Conservation (phyloP, 2,329 filamentous ascomycete species). For the Ophiostoma angusticollis region DNA sequence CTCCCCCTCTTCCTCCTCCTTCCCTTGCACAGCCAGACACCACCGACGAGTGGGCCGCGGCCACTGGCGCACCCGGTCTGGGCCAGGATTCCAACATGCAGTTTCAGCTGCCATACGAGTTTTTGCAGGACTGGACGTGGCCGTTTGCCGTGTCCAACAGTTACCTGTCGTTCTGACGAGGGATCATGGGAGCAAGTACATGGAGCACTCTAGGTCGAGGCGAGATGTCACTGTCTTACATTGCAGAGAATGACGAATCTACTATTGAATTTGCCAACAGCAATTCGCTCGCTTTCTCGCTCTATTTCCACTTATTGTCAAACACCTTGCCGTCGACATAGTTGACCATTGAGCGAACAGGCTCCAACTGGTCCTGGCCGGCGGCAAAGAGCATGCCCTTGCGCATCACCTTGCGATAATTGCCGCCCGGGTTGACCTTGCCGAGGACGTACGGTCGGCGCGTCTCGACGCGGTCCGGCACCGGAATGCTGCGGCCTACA, state of each 20-base stretch:
- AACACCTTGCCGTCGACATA: slow-evolving; percentile 34
- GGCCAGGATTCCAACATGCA: slow-evolving; percentile 6
- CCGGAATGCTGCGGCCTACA: slow-evolving; percentile 39
- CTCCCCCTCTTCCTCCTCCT: not conserved
- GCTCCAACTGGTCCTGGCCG: slow-evolving; percentile 27
- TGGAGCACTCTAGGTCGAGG: no score
- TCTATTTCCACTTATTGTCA: slow-evolving; percentile 25
- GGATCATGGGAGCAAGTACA: no score
- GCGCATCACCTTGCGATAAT: slow-evolving; percentile 39
- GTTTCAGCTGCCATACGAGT: slow-evolving; percentile 6
- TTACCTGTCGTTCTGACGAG: slow-evolving; percentile 11
- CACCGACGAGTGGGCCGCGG: not conserved
- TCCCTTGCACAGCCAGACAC: not conserved
- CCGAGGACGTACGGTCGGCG: slow-evolving; percentile 37
- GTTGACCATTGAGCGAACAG: slow-evolving; percentile 38
- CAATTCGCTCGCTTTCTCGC: not conserved
- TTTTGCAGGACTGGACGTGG: slow-evolving; percentile 12
- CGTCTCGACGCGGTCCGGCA: slow-evolving; percentile 40
- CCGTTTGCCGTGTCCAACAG: slow-evolving; percentile 12
- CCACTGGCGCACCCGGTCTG: not conserved
- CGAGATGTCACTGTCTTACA: no score
- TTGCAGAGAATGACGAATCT: no score
- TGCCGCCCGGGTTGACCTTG: slow-evolving; percentile 40
- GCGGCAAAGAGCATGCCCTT: slow-evolving; percentile 39
- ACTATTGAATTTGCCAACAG: no score